Base-by-base conservation (phyloP, 768 basidiomycete genomes). In the Crassisporium funariophilum region DNA sequence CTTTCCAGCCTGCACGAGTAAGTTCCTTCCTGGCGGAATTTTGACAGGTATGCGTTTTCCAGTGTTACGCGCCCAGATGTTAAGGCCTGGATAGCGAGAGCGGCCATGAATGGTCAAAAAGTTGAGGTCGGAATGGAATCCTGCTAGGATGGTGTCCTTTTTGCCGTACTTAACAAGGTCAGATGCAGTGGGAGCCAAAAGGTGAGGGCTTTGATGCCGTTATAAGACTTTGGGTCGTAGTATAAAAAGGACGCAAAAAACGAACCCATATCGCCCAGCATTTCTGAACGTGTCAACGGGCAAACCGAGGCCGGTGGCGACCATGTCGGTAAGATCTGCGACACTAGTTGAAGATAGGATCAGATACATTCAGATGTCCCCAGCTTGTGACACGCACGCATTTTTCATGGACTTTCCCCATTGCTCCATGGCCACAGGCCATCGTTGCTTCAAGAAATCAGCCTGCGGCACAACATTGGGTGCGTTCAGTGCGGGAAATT, bases 1-100 rank as follows among this genome's bases (percentile, higher is more conserved):
- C 66, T 94, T 95, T 31, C 95, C 95, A 2, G 94, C 94, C 66
- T 98, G 95, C 1, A 98, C 91, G 11, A 98, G 79, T 24, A 98
- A 77, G 61, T 85, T 84, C 31, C 84, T 79, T 3, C 87, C 89
- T 1, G 79, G 73, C 1, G 94, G 94, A 40, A 98, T 91, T 59
- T 78, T 83, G 35, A 97, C 94, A 2, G 85, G 74, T 50, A 98
- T 91, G 11, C 91, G 84, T 63, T 89, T 92, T 22, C 95, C 95
- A 0, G 86, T 86, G 60, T 98, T 97, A 27, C 95, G 79, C 11
- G 92, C 95, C 95, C 95, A 97, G 42, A 98, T 89, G 63, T 97
- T 81, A 17, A 97, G 75, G 20, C 91, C 92, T 0, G 92, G 90
- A 65, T 87, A 93, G 49, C 88, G 78, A 5, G 86, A 91, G 22